phyloP scores from a whole-genome alignment of 2,329 filamentous ascomycete species.

The Trichoderma harzianum region DNA sequence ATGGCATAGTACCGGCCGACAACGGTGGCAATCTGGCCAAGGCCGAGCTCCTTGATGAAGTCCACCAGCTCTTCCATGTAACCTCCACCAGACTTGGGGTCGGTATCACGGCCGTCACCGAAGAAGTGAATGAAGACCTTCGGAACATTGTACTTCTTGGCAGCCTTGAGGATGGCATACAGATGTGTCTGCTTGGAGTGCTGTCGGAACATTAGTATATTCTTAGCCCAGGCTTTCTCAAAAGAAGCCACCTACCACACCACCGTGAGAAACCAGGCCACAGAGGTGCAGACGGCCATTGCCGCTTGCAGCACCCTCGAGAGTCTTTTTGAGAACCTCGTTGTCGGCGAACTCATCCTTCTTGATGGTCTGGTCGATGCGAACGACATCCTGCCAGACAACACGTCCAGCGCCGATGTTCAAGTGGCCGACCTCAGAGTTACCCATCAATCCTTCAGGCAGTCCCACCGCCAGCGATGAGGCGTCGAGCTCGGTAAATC shows the following conservation, averaged over 20 bases:
- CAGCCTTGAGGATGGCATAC: slow-evolving; percentile 80
- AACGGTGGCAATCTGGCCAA: slow-evolving; percentile 85
- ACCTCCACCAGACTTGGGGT: slow-evolving; percentile 85
- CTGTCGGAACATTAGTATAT: slow-evolving; percentile 34
- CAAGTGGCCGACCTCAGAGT: slow-evolving; percentile 96
- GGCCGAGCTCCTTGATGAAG: slow-evolving; percentile 76
- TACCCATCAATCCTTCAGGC: slow-evolving; percentile 96
- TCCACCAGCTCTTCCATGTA: slow-evolving; percentile 86
- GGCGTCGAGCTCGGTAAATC: slow-evolving; percentile 89
- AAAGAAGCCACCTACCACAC: slow-evolving; percentile 61
- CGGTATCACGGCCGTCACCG: slow-evolving; percentile 94
- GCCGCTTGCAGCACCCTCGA: slow-evolving; percentile 76
- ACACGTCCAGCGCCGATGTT: slow-evolving; percentile 98
- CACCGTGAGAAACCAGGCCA: slow-evolving; percentile 90
- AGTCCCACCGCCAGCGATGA: slow-evolving; percentile 94
- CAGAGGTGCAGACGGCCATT: slow-evolving; percentile 91
- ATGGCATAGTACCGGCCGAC: slow-evolving; percentile 98
- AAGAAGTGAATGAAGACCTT: slow-evolving; percentile 99
- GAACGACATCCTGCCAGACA: slow-evolving; percentile 97
- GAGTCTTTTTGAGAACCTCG: slow-evolving; percentile 70
- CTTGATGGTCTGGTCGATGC: slow-evolving; percentile 91
- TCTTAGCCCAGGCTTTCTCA: background rate
- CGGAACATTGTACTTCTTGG: slow-evolving; percentile 82
- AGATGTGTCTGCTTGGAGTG: slow-evolving; percentile 96
- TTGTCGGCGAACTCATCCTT: slow-evolving; percentile 75